A percentile compares a stretch with the other conserved stretches of the same genome.
phyloP scores from a whole-genome alignment of 129 eudicot species.

The Chrysanthemum lavandulifolium region DNA sequence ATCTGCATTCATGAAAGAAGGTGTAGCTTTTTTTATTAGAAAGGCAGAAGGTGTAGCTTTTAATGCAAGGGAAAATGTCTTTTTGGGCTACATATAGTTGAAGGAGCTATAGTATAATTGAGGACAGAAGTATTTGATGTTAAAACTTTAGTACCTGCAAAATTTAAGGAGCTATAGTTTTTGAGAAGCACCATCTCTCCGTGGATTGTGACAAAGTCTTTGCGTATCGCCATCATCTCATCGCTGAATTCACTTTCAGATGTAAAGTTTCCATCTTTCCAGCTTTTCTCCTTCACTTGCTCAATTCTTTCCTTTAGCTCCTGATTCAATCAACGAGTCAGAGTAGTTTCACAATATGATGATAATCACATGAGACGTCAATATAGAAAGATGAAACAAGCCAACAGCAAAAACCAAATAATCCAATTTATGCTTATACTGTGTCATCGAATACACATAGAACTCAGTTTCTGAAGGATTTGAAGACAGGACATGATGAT shows the following conservation, averaged over 20 bases:
- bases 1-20: slow-evolving; percentile 8
- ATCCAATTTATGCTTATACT: neutral
- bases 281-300: slow-evolving; percentile 51
- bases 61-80: neutral
- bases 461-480: slow-evolving; percentile 10
- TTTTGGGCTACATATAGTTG: neutral
- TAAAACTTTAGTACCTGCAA: slow-evolving; percentile 60
- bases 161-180: slow-evolving; percentile 87
- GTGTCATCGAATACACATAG: slow-evolving; percentile 1
- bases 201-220: slow-evolving; percentile 73
- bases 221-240: slow-evolving; percentile 69
- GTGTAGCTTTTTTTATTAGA: neutral
- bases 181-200: slow-evolving; percentile 98
- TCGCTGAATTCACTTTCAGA: slow-evolving; percentile 58
- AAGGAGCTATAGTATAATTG: no score
- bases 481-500: neutral
- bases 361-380: no score
- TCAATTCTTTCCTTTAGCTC: slow-evolving; percentile 73
- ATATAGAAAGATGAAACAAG: neutral
- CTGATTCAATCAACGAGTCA: slow-evolving; percentile 28
- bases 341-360: neutral
- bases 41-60: neutral
- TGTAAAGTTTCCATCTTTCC: slow-evolving; percentile 49
- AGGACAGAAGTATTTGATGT: neutral
- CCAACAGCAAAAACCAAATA: neutral